Conservation (phyloP, 495 filamentous ascomycete genomes). For the Lepidopterella palustris region DNA sequence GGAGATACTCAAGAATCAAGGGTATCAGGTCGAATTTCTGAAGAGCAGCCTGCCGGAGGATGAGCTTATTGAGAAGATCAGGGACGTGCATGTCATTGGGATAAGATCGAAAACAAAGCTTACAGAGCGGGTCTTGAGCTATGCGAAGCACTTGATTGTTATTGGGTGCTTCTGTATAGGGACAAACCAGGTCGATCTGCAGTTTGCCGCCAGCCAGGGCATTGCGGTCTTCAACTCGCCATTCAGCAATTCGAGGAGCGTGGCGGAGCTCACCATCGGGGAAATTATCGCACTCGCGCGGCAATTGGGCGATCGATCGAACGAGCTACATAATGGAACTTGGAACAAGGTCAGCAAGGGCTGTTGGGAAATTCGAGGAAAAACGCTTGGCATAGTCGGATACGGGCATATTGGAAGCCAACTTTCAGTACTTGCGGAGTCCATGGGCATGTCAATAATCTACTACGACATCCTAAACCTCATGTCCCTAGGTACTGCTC, state of each 20-base stretch:
- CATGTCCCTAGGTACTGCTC: slow-evolving; percentile 84
- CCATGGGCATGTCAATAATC: slow-evolving; percentile 95
- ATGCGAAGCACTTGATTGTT: slow-evolving; percentile 90
- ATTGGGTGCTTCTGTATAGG: slow-evolving; percentile 99
- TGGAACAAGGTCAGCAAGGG: slow-evolving; percentile 97
- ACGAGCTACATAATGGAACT: slow-evolving; percentile 86
- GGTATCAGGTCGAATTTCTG: slow-evolving; percentile 90
- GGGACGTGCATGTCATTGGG: slow-evolving; percentile 94
- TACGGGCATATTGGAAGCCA: slow-evolving; percentile 98
- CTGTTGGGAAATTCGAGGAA: slow-evolving; percentile 98
- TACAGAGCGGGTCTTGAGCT: slow-evolving; percentile 71
- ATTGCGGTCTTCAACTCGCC: slow-evolving; percentile 99
- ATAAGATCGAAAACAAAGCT: slow-evolving; percentile 98
- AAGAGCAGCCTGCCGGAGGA: slow-evolving; percentile 88
- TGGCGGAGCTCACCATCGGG: slow-evolving; percentile 89
- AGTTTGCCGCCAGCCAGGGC: slow-evolving; percentile 83
- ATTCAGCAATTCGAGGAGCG: slow-evolving; percentile 93
- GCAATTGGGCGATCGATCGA: slow-evolving; percentile 87
- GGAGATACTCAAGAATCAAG: slow-evolving; percentile 74
- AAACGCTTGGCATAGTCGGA: slow-evolving; percentile 92
- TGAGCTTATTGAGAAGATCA: slow-evolving; percentile 95
- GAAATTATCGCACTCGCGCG: slow-evolving; percentile 90
- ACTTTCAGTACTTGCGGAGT: slow-evolving; percentile 89
- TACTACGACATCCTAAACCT: slow-evolving; percentile 91
- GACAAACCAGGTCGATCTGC: slow-evolving; percentile 94